These are phyloP conservation scores for Zanthoxylum bungeanum DNA, from an alignment of 345 rosid genomes.

Conservation along the genomic window DNA sequence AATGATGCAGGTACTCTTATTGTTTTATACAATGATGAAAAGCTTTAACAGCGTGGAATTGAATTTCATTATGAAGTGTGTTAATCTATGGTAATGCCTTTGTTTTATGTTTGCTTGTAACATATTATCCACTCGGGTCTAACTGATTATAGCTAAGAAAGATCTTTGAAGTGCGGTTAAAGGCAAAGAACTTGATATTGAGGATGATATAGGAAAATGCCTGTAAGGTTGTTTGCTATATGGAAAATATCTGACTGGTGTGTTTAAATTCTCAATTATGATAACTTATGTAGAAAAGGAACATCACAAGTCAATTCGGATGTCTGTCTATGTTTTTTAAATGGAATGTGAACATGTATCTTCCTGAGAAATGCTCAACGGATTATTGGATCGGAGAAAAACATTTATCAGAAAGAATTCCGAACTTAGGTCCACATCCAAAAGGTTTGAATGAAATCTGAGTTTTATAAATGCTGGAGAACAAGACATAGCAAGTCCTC, in stretches of 20 bases:
- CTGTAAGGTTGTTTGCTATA: not conserved
- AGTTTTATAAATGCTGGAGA: too few relatives aligned
- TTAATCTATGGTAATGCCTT: not conserved
- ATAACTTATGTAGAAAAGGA: not conserved
- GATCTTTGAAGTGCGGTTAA: not conserved
- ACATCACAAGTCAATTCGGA: not conserved
- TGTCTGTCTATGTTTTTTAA: not conserved
- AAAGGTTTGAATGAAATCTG: too few relatives aligned
- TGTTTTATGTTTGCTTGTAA: not conserved
- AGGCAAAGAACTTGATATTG: not conserved
- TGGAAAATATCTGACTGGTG: not conserved
- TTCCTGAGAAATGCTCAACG: not conserved
- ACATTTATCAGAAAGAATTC: too few relatives aligned
- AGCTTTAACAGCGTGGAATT: not conserved
- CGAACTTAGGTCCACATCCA: too few relatives aligned
- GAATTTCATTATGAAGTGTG: not conserved
- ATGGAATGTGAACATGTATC: not conserved
- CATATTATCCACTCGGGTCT: not conserved
- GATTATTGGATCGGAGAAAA: too few relatives aligned
- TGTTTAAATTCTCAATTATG: not conserved
- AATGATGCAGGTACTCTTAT: conserved; percentile 54
- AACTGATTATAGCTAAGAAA: too few relatives aligned
- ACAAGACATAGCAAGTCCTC: too few relatives aligned
- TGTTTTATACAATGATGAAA: not conserved
- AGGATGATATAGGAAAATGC: not conserved